These are phyloP conservation scores for Ascocoryne sarcoides DNA, from an alignment of 2,329 filamentous ascomycete species.

Conservation along the genomic window DNA sequence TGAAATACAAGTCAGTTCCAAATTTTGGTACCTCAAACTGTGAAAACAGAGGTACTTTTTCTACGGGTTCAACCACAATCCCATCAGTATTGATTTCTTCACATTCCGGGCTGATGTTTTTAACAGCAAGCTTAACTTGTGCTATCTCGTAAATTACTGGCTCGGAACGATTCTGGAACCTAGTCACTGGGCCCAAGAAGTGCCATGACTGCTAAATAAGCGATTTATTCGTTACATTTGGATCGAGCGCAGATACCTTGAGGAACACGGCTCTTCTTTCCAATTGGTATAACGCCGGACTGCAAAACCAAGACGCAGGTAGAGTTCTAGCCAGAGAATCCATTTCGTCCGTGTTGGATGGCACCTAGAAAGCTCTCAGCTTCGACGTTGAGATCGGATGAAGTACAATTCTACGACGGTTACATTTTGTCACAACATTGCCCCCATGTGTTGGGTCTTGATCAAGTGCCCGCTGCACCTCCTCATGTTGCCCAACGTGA, in stretches of 20 bases:
- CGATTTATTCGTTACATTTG: too few species aligned
- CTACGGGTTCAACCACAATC: constrained; percentile 31
- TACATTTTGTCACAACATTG: neutral
- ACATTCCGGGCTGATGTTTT: constrained; percentile 24
- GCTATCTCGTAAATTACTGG: constrained; percentile 42
- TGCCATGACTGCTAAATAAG: constrained; percentile 39
- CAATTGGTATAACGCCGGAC: constrained; percentile 38
- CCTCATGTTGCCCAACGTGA: constrained; percentile 8
- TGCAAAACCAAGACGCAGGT: constrained; percentile 45
- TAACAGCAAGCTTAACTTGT: constrained; percentile 35
- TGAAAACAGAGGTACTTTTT: constrained; percentile 12
- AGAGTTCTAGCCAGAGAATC: constrained; percentile 32
- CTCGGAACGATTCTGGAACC: constrained; percentile 34
- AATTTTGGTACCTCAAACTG: neutral
- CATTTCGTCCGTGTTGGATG: constrained; percentile 11
- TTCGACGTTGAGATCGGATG: neutral
- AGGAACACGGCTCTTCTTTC: constrained; percentile 41
- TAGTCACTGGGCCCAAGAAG: constrained; percentile 42
- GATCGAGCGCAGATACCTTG: too few species aligned
- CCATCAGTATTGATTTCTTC: constrained; percentile 25
- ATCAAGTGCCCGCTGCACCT: neutral
- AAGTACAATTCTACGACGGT: neutral
- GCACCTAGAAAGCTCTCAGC: neutral
- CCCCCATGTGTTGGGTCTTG: neutral
- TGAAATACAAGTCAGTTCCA: constrained; percentile 2